Conservation (phyloP, 2,329 filamentous ascomycete genomes). For the Alternaria alternata region DNA sequence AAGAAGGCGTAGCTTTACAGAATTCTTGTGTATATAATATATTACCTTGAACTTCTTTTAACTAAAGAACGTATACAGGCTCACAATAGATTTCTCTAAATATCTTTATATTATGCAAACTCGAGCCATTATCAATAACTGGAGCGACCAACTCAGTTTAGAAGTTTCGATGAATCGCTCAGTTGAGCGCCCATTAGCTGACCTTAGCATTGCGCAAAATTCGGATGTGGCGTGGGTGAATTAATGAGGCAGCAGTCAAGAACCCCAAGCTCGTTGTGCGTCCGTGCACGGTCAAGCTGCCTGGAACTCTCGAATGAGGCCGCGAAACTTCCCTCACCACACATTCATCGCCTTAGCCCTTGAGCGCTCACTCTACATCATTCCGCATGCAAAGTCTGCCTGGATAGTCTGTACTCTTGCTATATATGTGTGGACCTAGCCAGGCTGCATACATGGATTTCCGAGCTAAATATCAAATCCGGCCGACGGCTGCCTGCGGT, state of each 20-base stretch:
- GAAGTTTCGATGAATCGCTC: neutral
- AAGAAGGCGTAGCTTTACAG: neutral
- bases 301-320: neutral
- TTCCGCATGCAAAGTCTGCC: neutral
- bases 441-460: neutral
- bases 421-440: neutral
- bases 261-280: neutral
- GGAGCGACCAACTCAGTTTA: neutral
- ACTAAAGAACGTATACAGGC: neutral
- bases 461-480: neutral
- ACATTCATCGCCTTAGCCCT: neutral
- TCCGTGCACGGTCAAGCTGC: neutral
- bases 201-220: neutral
- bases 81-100: neutral
- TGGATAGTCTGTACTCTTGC: neutral
- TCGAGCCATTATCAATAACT: neutral
- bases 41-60: neutral
- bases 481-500: constrained; percentile 7
- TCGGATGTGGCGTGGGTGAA: neutral
- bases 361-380: neutral
- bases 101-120: neutral
- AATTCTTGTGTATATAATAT: neutral
- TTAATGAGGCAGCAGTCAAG: too few relatives aligned
- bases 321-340: neutral
- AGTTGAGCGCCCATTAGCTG: too few relatives aligned